These are phyloP conservation scores for Primulina tabacum DNA, from an alignment of 257 asterid species.

Conservation along the genomic window DNA sequence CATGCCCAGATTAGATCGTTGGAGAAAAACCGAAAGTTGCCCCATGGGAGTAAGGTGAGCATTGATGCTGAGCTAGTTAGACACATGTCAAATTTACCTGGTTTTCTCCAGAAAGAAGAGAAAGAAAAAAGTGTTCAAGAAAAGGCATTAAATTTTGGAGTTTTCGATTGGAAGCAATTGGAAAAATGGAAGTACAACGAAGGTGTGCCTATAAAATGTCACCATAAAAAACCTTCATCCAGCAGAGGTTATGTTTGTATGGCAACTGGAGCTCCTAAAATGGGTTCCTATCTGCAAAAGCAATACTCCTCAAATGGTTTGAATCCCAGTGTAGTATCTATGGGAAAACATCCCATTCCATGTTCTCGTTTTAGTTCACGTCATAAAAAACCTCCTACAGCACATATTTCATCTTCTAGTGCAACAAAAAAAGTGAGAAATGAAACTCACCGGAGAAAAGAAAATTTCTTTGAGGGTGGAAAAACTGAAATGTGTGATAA, in stretches of 20 bases:
- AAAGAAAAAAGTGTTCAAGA: slow-evolving; percentile 61
- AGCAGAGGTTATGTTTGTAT: slow-evolving; percentile 33
- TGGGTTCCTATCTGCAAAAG: slow-evolving; percentile 36
- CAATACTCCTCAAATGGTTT: slow-evolving; percentile 26
- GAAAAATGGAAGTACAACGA: slow-evolving; percentile 86
- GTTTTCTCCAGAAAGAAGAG: slow-evolving; percentile 68
- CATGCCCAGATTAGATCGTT: slow-evolving; percentile 32
- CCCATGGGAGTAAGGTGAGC: slow-evolving; percentile 23
- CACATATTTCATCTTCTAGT: slow-evolving; percentile 25
- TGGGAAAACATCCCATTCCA: slow-evolving; percentile 28
- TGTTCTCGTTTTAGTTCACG: slow-evolving; percentile 34
- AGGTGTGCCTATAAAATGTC: slow-evolving; percentile 53
- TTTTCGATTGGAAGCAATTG: slow-evolving; percentile 83
- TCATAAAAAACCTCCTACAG: slow-evolving; percentile 30
- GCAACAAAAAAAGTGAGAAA: slow-evolving; percentile 30
- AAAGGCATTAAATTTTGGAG: slow-evolving; percentile 88
- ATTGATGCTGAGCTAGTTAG: slow-evolving; percentile 76
- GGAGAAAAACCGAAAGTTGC: slow-evolving; percentile 31
- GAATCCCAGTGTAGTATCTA: slow-evolving; percentile 29
- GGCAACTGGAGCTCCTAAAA: slow-evolving; percentile 39
- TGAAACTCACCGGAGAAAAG: slow-evolving; percentile 28
- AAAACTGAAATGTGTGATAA: slow-evolving; percentile 31
- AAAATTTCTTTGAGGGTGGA: slow-evolving; percentile 25
- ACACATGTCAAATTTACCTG: slow-evolving; percentile 90
- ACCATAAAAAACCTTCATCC: slow-evolving; percentile 36